These are phyloP conservation scores for Paecilomyces variotii DNA, from an alignment of 2,329 filamentous ascomycete species.

Conservation along the genomic window DNA sequence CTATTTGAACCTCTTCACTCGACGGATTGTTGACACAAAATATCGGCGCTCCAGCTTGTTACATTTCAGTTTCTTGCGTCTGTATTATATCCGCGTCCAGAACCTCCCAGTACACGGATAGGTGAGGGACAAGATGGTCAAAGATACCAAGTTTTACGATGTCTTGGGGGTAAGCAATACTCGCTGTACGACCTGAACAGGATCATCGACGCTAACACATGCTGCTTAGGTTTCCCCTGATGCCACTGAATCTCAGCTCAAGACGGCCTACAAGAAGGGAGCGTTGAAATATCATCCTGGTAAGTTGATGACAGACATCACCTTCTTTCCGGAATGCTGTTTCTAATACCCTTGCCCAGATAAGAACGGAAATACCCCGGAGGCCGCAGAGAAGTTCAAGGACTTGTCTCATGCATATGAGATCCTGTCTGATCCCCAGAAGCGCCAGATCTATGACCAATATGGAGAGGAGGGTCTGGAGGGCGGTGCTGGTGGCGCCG, in stretches of 20 bases:
- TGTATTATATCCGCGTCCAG: constrained; percentile 9
- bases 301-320: constrained; percentile 47
- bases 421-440: constrained; percentile 83
- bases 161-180: constrained; percentile 35
- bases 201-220: background rate
- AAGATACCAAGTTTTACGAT: constrained; percentile 44
- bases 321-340: background rate
- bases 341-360: constrained; percentile 49
- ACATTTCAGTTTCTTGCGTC: constrained; percentile 4
- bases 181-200: background rate
- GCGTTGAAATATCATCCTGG: constrained; percentile 83
- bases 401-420: constrained; percentile 94
- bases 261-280: constrained; percentile 89
- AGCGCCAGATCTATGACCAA: constrained; percentile 88
- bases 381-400: constrained; percentile 96
- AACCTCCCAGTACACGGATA: background rate
- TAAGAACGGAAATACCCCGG: constrained; percentile 92
- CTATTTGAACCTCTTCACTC: background rate
- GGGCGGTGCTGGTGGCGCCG: constrained; percentile 67
- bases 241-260: constrained; percentile 78
- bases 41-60: constrained; percentile 9
- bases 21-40: constrained; percentile 4
- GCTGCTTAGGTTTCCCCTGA: constrained; percentile 60
- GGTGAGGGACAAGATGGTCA: constrained; percentile 37
- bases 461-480: constrained; percentile 96